A percentile compares a stretch with the other conserved stretches of the same genome.
Evolutionary conservation across 805 yeast genomes (phyloP).

Genomic region (Wickerhamiella bombiphila): DNA sequence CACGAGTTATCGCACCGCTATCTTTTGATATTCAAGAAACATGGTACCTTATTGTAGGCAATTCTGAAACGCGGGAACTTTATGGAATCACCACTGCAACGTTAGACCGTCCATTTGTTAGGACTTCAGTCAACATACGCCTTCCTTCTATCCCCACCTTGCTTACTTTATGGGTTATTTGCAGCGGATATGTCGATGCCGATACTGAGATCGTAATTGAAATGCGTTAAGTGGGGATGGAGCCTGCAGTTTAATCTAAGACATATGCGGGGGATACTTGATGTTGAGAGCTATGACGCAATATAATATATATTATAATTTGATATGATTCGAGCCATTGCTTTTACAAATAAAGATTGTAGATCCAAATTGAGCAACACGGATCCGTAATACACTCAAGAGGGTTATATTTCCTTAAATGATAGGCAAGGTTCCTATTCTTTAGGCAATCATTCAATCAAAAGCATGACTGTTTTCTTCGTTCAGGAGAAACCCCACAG

Average conservation of each 20-base stretch:
- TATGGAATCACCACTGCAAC: slow-evolving; percentile 58
- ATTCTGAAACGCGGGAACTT: slow-evolving; percentile 40
- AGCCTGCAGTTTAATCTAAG: neutral
- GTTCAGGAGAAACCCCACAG: no score
- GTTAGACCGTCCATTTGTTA: slow-evolving; percentile 37
- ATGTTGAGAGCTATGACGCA: no score
- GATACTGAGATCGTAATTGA: slow-evolving; percentile 63
- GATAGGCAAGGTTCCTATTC: no score
- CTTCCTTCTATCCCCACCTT: slow-evolving; percentile 30
- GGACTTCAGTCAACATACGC: slow-evolving; percentile 29
- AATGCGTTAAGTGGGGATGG: neutral
- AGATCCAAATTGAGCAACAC: no score
- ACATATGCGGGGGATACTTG: no score
- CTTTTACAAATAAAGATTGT: no score
- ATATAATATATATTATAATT: no score
- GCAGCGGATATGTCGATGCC: slow-evolving; percentile 86
- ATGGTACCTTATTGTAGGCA: slow-evolving; percentile 86
- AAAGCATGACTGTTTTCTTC: no score
- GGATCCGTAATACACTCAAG: no score
- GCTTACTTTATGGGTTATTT: slow-evolving; percentile 67
- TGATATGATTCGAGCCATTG: no score
- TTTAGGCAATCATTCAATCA: no score
- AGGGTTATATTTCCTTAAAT: no score
- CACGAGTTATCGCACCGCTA: slow-evolving; percentile 25
- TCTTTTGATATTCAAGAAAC: slow-evolving; percentile 1